These are phyloP conservation scores for Leccinum longicurvipes DNA, from an alignment of 768 basidiomycete species.

Conservation along the genomic window DNA sequence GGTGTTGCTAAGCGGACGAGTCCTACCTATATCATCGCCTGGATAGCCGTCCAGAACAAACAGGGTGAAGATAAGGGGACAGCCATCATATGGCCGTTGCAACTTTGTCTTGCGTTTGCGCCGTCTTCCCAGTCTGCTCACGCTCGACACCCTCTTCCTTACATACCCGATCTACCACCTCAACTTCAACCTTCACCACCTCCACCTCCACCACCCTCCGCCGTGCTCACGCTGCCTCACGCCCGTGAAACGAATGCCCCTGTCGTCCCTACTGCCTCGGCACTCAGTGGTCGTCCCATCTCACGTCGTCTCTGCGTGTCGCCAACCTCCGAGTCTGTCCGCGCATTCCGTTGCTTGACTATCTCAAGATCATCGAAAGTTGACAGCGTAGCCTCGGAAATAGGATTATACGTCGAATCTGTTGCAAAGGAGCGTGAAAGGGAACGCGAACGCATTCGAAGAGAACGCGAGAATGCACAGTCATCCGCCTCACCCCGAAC, in stretches of 20 bases:
- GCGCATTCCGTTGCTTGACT: conserved; percentile 50
- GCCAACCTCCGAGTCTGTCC: conserved; percentile 38
- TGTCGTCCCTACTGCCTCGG: conserved; percentile 3
- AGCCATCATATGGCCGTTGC: conserved; percentile 66
- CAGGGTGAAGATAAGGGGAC: conserved; percentile 81
- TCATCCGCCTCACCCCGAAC: conserved; percentile 27
- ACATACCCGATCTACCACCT: conserved; percentile 61
- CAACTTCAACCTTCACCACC: conserved; percentile 58
- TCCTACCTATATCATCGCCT: conserved; percentile 58
- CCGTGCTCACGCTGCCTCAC: conserved; percentile 20
- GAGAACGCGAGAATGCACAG: conserved; percentile 54
- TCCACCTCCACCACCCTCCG: conserved; percentile 36
- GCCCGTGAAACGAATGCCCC: conserved; percentile 4
- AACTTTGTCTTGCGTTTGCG: conserved; percentile 51
- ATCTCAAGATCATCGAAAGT: conserved; percentile 50
- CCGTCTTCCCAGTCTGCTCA: conserved; percentile 35
- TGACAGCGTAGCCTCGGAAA: conserved; percentile 53
- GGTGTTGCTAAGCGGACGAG: conserved; percentile 15
- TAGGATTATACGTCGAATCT: conserved; percentile 70
- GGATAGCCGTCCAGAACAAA: conserved; percentile 71
- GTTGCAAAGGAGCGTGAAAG: conserved; percentile 73
- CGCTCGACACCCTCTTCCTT: conserved; percentile 43
- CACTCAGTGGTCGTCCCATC: conserved; percentile 25
- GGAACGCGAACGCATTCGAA: conserved; percentile 70
- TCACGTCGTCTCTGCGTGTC: conserved; percentile 33